Percentiles rank a stretch among this genome's conserved stretches.
These are phyloP conservation scores for Capsicum baccatum DNA, from an alignment of 257 asterid genomes.

Conservation along the genomic window DNA sequence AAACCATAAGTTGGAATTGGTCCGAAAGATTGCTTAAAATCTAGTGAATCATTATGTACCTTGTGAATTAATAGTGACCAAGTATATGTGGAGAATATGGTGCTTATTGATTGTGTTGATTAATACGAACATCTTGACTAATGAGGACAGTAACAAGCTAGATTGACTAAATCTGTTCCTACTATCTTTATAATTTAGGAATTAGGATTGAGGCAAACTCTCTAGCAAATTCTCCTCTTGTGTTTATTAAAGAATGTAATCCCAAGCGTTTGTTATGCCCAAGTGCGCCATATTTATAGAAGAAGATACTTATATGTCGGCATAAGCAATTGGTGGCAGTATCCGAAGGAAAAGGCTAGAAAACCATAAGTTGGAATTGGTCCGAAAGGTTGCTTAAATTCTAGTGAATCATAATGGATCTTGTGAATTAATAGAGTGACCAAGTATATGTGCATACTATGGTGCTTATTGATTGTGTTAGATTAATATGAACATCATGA, in stretches of 20 bases:
- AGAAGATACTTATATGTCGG: neutral
- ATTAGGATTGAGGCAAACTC: neutral
- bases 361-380: conserved; percentile 14
- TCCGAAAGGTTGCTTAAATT: neutral
- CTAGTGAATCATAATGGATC: neutral
- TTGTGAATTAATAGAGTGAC: conserved; percentile 17
- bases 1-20: conserved; percentile 15
- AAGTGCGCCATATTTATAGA: neutral
- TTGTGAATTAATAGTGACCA: conserved; percentile 15
- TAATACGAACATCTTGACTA: neutral
- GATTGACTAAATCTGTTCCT: conserved; percentile 21
- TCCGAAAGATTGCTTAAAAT: neutral
- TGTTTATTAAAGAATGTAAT: conserved; percentile 3
- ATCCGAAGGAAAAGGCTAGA: neutral
- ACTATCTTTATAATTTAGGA: neutral
- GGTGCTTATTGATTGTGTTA: too few relatives aligned
- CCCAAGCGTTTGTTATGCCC: neutral
- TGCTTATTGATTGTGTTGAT: conserved; percentile 4
- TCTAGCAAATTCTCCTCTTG: neutral
- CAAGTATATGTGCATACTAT: neutral
- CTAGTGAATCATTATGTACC: neutral
- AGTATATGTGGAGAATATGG: neutral
- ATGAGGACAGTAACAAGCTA: neutral
- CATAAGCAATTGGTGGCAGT: neutral
- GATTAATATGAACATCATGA: too few relatives aligned